These are phyloP conservation scores for Pleurotus tuoliensis DNA, from an alignment of 768 basidiomycete genomes.

Conservation along the genomic window DNA sequence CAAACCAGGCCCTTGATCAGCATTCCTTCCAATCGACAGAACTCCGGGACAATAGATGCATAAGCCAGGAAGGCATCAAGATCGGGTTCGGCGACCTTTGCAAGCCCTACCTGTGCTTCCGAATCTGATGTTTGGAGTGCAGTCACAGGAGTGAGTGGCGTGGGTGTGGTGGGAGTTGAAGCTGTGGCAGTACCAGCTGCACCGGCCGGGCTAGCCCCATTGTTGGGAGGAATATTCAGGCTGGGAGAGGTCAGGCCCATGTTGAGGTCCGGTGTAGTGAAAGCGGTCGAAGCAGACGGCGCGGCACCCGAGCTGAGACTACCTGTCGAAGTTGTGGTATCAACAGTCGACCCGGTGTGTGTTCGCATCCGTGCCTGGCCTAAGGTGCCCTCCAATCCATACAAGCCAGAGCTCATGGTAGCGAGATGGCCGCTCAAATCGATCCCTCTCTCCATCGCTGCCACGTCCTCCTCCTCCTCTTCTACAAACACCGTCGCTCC, in stretches of 20 bases:
- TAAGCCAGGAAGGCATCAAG: constrained; percentile 83
- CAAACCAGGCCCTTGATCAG: constrained; percentile 59
- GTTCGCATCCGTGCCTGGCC: constrained; percentile 47
- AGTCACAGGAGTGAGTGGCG: constrained; percentile 64
- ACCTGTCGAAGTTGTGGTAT: constrained; percentile 28
- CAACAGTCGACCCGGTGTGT: constrained; percentile 43
- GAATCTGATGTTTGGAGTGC: constrained; percentile 69
- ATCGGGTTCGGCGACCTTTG: constrained; percentile 82
- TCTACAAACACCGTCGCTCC: constrained; percentile 52
- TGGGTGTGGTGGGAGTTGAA: constrained; percentile 45
- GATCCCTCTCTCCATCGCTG: constrained; percentile 46
- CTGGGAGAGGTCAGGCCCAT: constrained; percentile 20
- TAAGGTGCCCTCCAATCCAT: constrained; percentile 5
- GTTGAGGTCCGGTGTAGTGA: constrained; percentile 62
- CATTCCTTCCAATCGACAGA: constrained; percentile 75
- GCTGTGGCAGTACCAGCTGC: constrained; percentile 16
- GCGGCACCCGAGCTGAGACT: constrained; percentile 15
- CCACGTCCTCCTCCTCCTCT: constrained; percentile 74
- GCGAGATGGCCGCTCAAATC: constrained; percentile 22
- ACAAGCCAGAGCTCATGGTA: constrained; percentile 16
- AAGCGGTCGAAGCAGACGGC: constrained; percentile 36
- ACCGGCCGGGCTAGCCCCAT: constrained; percentile 12
- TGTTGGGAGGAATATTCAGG: constrained; percentile 19
- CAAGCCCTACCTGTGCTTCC: constrained; percentile 72
- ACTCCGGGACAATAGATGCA: constrained; percentile 83